These are phyloP conservation scores for Saururus chinensis DNA, from an alignment of 164 flowering plant species.

Conservation along the genomic window DNA sequence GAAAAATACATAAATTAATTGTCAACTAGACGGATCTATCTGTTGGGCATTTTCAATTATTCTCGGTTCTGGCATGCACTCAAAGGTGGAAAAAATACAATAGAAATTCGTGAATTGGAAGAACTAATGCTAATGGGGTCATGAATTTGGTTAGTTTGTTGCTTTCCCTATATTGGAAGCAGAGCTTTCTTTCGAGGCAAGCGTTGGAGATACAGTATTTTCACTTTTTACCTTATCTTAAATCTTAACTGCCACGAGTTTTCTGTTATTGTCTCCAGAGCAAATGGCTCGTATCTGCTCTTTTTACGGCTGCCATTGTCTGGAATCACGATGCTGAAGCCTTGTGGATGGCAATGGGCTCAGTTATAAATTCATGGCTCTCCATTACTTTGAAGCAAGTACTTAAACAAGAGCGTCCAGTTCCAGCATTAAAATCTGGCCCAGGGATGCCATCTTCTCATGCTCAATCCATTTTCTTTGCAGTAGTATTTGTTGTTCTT, in stretches of 20 bases:
- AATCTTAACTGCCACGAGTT: background rate
- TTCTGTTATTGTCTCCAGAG: constrained; percentile 39
- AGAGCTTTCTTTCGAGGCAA: background rate
- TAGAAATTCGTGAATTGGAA: no score
- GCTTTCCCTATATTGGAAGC: background rate
- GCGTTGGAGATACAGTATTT: no score
- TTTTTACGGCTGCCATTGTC: constrained; percentile 40
- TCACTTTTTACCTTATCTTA: no score
- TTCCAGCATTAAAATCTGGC: constrained; percentile 33
- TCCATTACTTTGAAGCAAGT: constrained; percentile 49
- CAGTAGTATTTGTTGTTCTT: constrained; percentile 20
- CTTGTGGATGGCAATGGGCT: constrained; percentile 65
- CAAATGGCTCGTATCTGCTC: constrained; percentile 71
- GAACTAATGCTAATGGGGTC: background rate
- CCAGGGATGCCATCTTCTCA: constrained; percentile 96
- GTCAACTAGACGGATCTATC: no score
- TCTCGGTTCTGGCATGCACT: background rate
- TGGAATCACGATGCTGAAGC: constrained; percentile 78
- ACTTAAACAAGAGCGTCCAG: constrained; percentile 69
- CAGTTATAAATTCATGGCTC: constrained; percentile 44
- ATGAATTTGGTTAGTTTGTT: background rate
- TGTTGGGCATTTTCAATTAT: background rate
- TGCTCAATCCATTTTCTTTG: constrained; percentile 65
- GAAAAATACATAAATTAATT: no score
- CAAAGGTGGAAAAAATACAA: background rate